A percentile compares a stretch with the other conserved stretches of the same genome.
phyloP scores from a whole-genome alignment of 2,329 filamentous ascomycete genomes.

The Verticillium nonalfalfae region DNA sequence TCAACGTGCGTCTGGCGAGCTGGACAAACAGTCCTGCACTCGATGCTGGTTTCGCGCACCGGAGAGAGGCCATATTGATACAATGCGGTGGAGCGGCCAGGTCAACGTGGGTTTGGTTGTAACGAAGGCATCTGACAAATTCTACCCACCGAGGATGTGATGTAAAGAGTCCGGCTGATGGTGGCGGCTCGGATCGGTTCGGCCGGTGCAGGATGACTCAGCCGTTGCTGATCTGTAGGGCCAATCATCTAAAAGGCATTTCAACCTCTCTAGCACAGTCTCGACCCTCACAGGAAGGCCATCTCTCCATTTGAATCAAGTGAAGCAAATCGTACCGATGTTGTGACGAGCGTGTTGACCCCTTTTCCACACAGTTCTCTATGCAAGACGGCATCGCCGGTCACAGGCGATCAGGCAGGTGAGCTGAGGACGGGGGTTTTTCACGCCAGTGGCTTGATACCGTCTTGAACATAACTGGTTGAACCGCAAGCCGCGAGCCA shows the following conservation, averaged over 20 bases:
- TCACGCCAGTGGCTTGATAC: no score
- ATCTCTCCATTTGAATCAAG: no score
- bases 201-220: background rate
- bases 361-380: no score
- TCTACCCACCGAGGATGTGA: background rate
- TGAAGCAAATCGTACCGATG: no score
- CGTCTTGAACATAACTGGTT: no score
- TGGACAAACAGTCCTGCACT: conserved; percentile 33
- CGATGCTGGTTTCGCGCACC: conserved; percentile 31
- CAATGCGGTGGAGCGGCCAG: background rate
- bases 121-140: background rate
- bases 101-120: background rate
- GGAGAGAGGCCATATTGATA: conserved; percentile 22
- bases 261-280: background rate
- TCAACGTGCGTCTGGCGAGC: conserved; percentile 25
- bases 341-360: no score
- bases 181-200: conserved; percentile 1
- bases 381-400: no score
- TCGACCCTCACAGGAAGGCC: no score
- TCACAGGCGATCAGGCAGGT: no score
- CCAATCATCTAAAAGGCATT: background rate
- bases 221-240: background rate
- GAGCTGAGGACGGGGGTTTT: no score
- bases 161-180: background rate
- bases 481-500: no score